phyloP scores from a whole-genome alignment of 768 basidiomycete genomes.

The Kwoniella newhampshirensis region DNA sequence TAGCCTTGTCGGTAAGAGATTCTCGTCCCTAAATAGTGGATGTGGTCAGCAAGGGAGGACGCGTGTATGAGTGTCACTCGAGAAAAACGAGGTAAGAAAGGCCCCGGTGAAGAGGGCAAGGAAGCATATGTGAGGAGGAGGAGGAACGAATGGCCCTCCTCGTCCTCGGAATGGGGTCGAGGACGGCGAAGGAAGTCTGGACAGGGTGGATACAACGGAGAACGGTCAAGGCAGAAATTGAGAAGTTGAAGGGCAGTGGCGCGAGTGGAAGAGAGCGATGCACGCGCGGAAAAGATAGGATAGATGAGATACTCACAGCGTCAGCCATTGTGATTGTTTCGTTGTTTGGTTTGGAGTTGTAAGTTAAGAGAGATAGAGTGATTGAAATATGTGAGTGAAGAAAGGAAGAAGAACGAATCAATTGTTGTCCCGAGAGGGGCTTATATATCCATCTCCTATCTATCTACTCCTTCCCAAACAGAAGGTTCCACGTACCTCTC shows the following conservation, averaged over 20 bases:
- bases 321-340: conserved; percentile 39
- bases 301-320: conserved; percentile 26
- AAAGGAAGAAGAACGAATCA: not conserved
- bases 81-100: too few relatives aligned
- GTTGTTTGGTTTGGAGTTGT: conserved; percentile 15
- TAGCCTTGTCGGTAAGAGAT: conserved; percentile 42
- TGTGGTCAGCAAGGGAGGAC: too few relatives aligned
- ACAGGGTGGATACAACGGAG: not conserved
- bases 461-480: too few relatives aligned
- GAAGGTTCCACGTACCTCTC: not conserved
- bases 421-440: conserved; percentile 7
- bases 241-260: too few relatives aligned
- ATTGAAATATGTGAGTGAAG: conserved; percentile 11
- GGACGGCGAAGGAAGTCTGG: too few relatives aligned
- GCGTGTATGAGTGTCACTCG: too few relatives aligned
- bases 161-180: too few relatives aligned
- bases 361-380: conserved; percentile 1
- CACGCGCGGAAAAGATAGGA: not conserved
- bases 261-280: not conserved
- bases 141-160: not conserved
- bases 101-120: not conserved
- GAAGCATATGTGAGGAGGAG: not conserved
- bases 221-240: not conserved
- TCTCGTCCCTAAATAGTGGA: conserved; percentile 43
- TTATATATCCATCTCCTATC: conserved; percentile 29